Evolutionary conservation across 2,329 filamentous ascomycete genomes (phyloP).

Genomic region (Aspergillus sp.): DNA sequence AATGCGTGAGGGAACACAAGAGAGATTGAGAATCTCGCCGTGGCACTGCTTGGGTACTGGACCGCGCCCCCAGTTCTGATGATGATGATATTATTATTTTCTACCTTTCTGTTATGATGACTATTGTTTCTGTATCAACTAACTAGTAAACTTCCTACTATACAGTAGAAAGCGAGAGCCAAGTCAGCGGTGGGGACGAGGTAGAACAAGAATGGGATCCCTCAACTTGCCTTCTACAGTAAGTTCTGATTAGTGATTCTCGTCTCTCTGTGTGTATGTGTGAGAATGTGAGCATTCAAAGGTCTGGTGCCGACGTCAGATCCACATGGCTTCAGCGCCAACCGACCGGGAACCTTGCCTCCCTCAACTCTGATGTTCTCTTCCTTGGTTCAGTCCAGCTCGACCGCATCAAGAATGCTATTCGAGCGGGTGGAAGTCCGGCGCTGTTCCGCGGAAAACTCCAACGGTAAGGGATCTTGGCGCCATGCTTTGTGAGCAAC

Average conservation of each 20-base stretch:
- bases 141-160: too few relatives aligned
- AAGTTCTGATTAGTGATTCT: too few relatives aligned
- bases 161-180: too few relatives aligned
- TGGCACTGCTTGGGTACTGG: neutral
- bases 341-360: constrained; percentile 7
- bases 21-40: neutral
- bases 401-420: constrained; percentile 7
- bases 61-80: neutral
- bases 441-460: constrained; percentile 3
- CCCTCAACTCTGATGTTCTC: constrained; percentile 1
- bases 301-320: constrained; percentile 26
- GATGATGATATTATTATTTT: neutral
- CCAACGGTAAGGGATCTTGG: constrained; percentile 7
- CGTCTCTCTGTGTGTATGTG: neutral
- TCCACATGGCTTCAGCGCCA: constrained; percentile 28
- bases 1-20: neutral
- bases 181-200: too few relatives aligned
- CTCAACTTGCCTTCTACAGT: too few relatives aligned
- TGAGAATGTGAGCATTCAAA: neutral
- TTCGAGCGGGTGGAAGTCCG: constrained; percentile 9
- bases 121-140: too few relatives aligned
- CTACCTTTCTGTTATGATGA: neutral
- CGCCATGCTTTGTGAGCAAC: neutral
- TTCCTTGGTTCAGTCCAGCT: neutral
- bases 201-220: too few relatives aligned